Base-by-base conservation (phyloP, 2,329 filamentous ascomycete species). In the Aspergillus sp. region DNA sequence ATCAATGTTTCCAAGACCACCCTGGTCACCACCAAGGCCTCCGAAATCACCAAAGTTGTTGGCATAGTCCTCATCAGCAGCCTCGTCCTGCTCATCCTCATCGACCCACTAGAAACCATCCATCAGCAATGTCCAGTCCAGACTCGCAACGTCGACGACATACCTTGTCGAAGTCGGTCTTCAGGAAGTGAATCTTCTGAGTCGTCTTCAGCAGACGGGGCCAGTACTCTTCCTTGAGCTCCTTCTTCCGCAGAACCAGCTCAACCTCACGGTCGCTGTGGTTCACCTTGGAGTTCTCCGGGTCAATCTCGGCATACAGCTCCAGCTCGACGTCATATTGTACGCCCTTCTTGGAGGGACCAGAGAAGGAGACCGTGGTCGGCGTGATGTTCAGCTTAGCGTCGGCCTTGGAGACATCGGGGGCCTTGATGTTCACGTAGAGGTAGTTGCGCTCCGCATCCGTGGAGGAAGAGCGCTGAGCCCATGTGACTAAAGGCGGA, bases 131-230 rank as follows among this genome's bases (percentile, higher is more conserved):
- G 25, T 29, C 25, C 25, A 3, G 25, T 10, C 25, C 25, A 29
- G 25, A 29, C 25, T 29, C 25, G 25, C 25, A 29, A 9, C 9
- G 5, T 29, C 25, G 25, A 29, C 11, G 25, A 29, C 81, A 55
- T 72, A 88, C 85, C 88, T 96, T 97, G 81, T 97, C 92, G 67
- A 99, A 99, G 79, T 99, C 88, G 60, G 94, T 97, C 87, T 96
- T 96, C 69, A 99, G 78, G 84, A 91, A 99, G 79, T 97, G 94
- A 50, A 89, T 78, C 81, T 91, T 96, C 82, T 90, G 88, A 63
- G 80, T 75, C 56, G 93, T 89, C 86, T 97, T 97, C 72, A 97
- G 82, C 68, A 99, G 83, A 60, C 94, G 86, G 58, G 92, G 92
- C 94, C 94, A 99, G 84, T 88, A 97, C 76, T 94, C 91, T 69